A percentile compares a stretch with the other conserved stretches of the same genome.
Evolutionary conservation across 2,329 filamentous ascomycete genomes (phyloP).

Genomic region (Leptosphaerulina australis): DNA sequence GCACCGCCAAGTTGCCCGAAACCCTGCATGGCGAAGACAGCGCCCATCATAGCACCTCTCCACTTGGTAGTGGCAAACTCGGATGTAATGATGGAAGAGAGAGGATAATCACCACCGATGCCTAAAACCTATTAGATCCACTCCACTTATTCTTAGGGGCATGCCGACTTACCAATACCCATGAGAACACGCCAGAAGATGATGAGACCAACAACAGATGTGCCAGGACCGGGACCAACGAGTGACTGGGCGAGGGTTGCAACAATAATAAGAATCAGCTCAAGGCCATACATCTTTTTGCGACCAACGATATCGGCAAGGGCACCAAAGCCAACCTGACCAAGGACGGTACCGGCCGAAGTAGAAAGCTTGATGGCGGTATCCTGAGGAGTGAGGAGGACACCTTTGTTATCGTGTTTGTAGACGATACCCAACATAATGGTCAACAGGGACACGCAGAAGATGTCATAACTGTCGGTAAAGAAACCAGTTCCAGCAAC

Average conservation of each 20-base stretch:
- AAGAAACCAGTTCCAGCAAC: slow-evolving; percentile 87
- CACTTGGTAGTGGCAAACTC: slow-evolving; percentile 52
- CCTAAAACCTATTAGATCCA: slow-evolving; percentile 28
- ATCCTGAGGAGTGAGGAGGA: slow-evolving; percentile 69
- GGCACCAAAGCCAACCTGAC: slow-evolving; percentile 72
- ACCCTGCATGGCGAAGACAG: slow-evolving; percentile 54
- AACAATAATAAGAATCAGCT: slow-evolving; percentile 50
- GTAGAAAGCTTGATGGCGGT: slow-evolving; percentile 87
- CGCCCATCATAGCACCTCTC: slow-evolving; percentile 51
- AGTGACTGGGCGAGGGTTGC: slow-evolving; percentile 48
- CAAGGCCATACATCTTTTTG: slow-evolving; percentile 79
- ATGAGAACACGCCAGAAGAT: slow-evolving; percentile 52
- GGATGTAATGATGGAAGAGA: slow-evolving; percentile 81
- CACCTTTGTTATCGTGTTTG: slow-evolving; percentile 60
- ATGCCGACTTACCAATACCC: slow-evolving; percentile 42
- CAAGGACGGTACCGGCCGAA: slow-evolving; percentile 81
- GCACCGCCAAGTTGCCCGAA: slow-evolving; percentile 51
- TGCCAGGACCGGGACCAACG: slow-evolving; percentile 42
- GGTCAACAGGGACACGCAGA: slow-evolving; percentile 55
- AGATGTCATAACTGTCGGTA: slow-evolving; percentile 75
- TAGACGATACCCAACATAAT: slow-evolving; percentile 83
- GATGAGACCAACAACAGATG: slow-evolving; percentile 47
- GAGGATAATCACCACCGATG: slow-evolving; percentile 75
- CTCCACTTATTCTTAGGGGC: slow-evolving; percentile 46
- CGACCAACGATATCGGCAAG: slow-evolving; percentile 75